These are phyloP conservation scores for Zygotorulaspora danielsina DNA, from an alignment of 805 yeast species.

Conservation along the genomic window DNA sequence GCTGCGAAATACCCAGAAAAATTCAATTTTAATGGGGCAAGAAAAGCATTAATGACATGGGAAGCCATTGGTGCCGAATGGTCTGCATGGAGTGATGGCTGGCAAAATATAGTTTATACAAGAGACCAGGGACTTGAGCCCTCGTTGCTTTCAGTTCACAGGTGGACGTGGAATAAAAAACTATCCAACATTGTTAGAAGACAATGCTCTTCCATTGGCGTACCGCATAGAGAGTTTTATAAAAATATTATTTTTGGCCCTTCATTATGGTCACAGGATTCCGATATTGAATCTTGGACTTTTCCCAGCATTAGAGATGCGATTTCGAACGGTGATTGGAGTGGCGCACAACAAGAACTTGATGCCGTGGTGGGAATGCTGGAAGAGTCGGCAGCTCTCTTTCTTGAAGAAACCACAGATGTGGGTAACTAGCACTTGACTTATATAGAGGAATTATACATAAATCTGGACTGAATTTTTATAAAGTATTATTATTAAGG, in stretches of 20 bases:
- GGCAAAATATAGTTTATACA: conserved; percentile 52
- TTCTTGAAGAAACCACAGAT: conserved; percentile 30
- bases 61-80: conserved; percentile 44
- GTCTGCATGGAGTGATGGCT: conserved; percentile 54
- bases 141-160: conserved; percentile 58
- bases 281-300: conserved; percentile 46
- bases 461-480: no score
- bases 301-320: conserved; percentile 78
- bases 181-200: conserved; percentile 51
- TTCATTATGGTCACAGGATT: conserved; percentile 52
- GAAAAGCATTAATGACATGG: conserved; percentile 38
- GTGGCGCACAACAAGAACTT: conserved; percentile 51
- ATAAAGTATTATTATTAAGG: no score
- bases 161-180: conserved; percentile 81
- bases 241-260: conserved; percentile 68
- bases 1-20: conserved; percentile 19
- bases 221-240: conserved; percentile 57
- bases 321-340: conserved; percentile 46
- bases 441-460: background rate
- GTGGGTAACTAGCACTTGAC: conserved; percentile 5
- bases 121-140: conserved; percentile 65
- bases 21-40: conserved; percentile 32
- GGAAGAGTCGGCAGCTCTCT: conserved; percentile 29
- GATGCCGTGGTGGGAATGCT: conserved; percentile 40
- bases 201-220: conserved; percentile 44